Percentiles rank a stretch among this genome's conserved stretches.
Conservation (phyloP, 345 rosid species). For the Luvunga scandens region DNA sequence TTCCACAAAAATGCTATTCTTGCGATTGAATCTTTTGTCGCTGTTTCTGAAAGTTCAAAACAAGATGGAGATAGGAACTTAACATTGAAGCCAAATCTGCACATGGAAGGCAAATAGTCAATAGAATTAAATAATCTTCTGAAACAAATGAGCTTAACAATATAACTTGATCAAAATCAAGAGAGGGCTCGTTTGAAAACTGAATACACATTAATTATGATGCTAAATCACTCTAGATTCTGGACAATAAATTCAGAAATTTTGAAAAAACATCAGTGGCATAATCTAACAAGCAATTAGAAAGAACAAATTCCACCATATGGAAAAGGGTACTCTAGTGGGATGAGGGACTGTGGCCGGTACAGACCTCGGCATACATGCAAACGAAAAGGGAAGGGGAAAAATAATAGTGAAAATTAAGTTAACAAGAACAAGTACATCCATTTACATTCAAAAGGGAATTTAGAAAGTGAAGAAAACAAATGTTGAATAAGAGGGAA, state of each 20-base stretch:
- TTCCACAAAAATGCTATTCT: slow-evolving; percentile 56
- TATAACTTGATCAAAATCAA: neutral
- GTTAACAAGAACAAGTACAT: too few species aligned
- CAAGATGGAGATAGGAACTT: slow-evolving; percentile 43
- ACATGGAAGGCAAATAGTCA: slow-evolving; percentile 22
- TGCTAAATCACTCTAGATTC: neutral
- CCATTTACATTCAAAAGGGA: too few species aligned
- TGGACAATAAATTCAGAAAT: neutral
- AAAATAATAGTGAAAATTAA: neutral
- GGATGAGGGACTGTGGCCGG: neutral
- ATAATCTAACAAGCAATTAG: neutral
- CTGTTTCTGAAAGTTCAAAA: slow-evolving; percentile 54
- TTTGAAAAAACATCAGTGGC: neutral
- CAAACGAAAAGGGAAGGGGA: neutral
- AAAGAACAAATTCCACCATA: neutral
- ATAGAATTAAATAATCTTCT: neutral
- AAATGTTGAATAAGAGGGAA: neutral
- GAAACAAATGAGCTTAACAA: neutral
- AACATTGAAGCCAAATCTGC: slow-evolving; percentile 56
- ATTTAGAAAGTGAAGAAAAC: neutral
- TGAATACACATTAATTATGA: neutral
- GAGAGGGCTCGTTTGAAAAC: neutral
- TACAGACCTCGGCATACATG: neutral
- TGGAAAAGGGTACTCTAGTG: neutral
- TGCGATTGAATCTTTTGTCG: slow-evolving; percentile 42